Evolutionary conservation across 1,284 basidiomycete genomes (phyloP).

Genomic region (Sporisorium scitamineum): DNA sequence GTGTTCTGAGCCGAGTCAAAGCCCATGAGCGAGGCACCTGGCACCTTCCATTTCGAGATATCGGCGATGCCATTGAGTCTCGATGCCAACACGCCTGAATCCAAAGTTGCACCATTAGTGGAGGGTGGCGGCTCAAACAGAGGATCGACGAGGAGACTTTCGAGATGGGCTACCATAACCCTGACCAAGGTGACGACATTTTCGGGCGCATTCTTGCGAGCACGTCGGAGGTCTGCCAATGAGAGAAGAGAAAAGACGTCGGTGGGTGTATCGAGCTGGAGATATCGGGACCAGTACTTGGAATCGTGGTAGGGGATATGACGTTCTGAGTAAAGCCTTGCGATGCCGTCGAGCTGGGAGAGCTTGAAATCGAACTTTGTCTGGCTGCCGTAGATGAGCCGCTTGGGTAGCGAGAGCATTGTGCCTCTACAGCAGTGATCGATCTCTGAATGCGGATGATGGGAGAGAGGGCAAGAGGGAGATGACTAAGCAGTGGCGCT

Average conservation of each 20-base stretch:
- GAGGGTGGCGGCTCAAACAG: conserved; percentile 51
- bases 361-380: conserved; percentile 52
- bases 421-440: not conserved
- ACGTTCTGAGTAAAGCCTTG: conserved; percentile 58
- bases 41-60: conserved; percentile 35
- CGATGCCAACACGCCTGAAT: conserved; percentile 4
- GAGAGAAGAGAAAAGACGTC: conserved; percentile 59
- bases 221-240: conserved; percentile 53
- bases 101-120: conserved; percentile 7
- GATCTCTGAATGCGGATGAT: not conserved
- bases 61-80: conserved; percentile 25
- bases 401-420: conserved; percentile 42
- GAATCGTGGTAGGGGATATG: conserved; percentile 58
- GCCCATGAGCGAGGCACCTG: conserved; percentile 25
- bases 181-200: conserved; percentile 62
- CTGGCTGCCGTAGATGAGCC: conserved; percentile 49
- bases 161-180: conserved; percentile 62
- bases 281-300: conserved; percentile 59
- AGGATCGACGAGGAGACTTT: conserved; percentile 60
- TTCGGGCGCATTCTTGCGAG: conserved; percentile 53
- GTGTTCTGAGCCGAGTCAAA: conserved; percentile 8
- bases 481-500: not conserved
- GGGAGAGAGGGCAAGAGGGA: not conserved
- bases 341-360: conserved; percentile 46
- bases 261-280: conserved; percentile 53